Conservation (phyloP, 257 asterid species). For the Osmanthus fragrans region DNA sequence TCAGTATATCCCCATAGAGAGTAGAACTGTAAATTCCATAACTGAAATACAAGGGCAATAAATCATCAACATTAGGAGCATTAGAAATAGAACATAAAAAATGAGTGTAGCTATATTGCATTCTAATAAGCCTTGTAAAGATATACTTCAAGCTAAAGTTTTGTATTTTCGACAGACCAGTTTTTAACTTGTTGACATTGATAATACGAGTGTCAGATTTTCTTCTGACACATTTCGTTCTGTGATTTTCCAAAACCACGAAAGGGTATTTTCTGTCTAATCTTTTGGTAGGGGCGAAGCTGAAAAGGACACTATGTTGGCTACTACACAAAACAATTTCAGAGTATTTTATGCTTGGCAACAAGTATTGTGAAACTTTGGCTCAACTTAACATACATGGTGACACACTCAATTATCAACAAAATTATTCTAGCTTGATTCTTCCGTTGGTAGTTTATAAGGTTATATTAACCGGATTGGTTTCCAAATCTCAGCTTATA, state of each 20-base stretch:
- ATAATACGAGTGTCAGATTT: not conserved
- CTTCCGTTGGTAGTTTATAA: slow-evolving; percentile 3
- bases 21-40: not conserved
- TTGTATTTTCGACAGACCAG: not conserved
- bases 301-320: not conserved
- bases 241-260: slow-evolving; percentile 23
- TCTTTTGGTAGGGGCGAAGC: not conserved
- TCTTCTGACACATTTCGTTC: not conserved
- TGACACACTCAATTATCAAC: not conserved
- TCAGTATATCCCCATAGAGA: not conserved
- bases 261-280: not conserved
- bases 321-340: not conserved
- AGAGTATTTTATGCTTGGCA: not conserved
- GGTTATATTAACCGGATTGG: slow-evolving; percentile 3
- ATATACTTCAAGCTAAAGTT: not conserved
- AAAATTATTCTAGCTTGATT: slow-evolving; percentile 6
- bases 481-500: slow-evolving; percentile 2
- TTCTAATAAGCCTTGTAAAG: not conserved
- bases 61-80: not conserved
- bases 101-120: not conserved
- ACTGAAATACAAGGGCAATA: not conserved
- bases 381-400: slow-evolving; percentile 7
- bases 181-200: not conserved
- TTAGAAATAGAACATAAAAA: not conserved
- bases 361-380: not conserved